Base-by-base conservation (phyloP, 2,329 filamentous ascomycete genomes). In the Colletotrichum truncatum region DNA sequence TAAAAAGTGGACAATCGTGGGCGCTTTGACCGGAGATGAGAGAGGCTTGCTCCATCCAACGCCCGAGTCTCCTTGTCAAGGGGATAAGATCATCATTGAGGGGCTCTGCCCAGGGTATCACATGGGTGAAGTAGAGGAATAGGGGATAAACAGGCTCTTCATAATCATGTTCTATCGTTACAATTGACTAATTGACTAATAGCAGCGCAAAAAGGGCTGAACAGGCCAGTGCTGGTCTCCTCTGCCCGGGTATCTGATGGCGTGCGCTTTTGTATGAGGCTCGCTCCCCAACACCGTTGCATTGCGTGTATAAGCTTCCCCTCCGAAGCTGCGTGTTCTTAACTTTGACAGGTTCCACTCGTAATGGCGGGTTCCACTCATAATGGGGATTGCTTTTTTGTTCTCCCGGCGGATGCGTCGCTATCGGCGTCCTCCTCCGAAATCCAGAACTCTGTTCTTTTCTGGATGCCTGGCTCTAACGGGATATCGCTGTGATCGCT, bases 401-500 rank as follows among this genome's bases (percentile, higher is more conserved):
- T 16, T 6, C 26, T 55, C 12, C 23, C 28, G 2, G 49, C 14
- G 4, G 62, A 39, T 4, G 41, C 43, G 10, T 62, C 49, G 16
- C 49, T 62, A 26, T 34, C 21, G 2, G 26, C 55, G 16, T 62
- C 67, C 14, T 68, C 68, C 32, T 70, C 69, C 0, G 64, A 65
- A 3, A 70, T 46, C 61, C 68, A 67, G 32, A 71, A 69, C 25
- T 70, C 69, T 0, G 68, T 72, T 52, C 55, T 70, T 48, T 68
- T 70, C 18, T 68, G 51, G 7, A 70, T 70, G 1, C 70, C 69
- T 5, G 63, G 51, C 48, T 68, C 62, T 1, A 70, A 48, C 0
- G 66, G 67, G 10, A 70, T 68, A 3, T 70, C 69, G 51, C 70
- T 72, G 53, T 66, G 53, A 11, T 69, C 65, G 66, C 70, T 72